Conservation (phyloP, 768 basidiomycete species). For the Myochromella boudieri region DNA sequence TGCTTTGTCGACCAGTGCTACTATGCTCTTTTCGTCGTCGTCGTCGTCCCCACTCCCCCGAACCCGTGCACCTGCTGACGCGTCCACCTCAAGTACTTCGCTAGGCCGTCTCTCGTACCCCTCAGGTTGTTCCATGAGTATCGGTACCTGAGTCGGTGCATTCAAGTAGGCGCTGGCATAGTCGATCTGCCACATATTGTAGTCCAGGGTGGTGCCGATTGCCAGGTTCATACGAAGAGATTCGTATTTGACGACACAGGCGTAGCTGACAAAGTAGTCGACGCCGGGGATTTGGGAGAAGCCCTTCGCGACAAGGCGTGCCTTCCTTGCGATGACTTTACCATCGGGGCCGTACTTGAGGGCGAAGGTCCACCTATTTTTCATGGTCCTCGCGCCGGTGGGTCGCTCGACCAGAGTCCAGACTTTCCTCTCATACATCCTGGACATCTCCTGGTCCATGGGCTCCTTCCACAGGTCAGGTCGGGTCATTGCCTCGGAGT, state of each 20-base stretch:
- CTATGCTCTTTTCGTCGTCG: background rate
- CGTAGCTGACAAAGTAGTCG: constrained; percentile 21
- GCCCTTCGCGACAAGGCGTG: background rate
- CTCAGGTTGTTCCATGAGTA: constrained; percentile 4
- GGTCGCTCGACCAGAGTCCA: constrained; percentile 5
- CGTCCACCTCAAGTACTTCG: background rate
- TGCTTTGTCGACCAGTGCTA: constrained; percentile 3
- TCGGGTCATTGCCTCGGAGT: background rate
- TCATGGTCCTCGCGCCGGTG: background rate
- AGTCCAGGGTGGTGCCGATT: background rate
- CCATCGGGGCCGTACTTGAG: background rate
- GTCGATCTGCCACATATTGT: constrained; percentile 2
- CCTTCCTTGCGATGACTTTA: background rate
- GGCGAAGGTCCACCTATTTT: background rate
- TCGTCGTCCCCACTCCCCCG: background rate
- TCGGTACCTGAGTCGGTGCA: background rate
- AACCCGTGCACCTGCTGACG: background rate
- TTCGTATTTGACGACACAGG: constrained; percentile 10
- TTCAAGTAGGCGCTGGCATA: constrained; percentile 1
- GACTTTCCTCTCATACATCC: background rate
- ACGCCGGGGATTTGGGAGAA: constrained; percentile 22
- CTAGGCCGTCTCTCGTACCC: background rate
- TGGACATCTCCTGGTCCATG: constrained; percentile 4
- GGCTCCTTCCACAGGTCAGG: constrained; percentile 3
- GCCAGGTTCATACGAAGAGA: background rate